Conservation (phyloP, 306 rosid species). For the Quercus ilex region DNA sequence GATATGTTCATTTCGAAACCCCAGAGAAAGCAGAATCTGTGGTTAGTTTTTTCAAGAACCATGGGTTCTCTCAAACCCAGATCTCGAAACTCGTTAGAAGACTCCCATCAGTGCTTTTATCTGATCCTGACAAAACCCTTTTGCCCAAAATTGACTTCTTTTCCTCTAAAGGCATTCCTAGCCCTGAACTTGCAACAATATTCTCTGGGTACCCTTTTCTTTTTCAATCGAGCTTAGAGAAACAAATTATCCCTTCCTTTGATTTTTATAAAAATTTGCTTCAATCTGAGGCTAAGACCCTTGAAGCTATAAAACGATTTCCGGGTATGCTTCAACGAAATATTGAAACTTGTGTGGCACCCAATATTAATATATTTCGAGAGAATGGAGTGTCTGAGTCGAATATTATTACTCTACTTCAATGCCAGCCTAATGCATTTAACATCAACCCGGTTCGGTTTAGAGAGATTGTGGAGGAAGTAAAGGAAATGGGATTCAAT, state of each 20-base stretch:
- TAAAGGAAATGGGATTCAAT: background rate
- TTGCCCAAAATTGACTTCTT: conserved; percentile 36
- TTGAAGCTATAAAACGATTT: background rate
- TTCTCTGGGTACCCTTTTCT: background rate
- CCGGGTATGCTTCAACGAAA: background rate
- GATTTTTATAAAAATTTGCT: background rate
- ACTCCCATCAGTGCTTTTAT: background rate
- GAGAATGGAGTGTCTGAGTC: conserved; percentile 19
- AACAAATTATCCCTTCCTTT: conserved; percentile 15
- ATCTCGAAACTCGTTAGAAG: background rate
- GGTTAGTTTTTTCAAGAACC: conserved; percentile 7
- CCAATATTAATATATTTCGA: background rate
- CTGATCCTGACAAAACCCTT: conserved; percentile 9
- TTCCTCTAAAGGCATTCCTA: conserved; percentile 32
- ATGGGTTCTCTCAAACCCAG: conserved; percentile 23
- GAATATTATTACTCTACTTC: background rate
- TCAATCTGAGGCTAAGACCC: background rate
- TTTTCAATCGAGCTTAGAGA: conserved; percentile 21
- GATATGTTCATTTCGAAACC: conserved; percentile 9
- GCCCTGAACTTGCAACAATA: conserved; percentile 16
- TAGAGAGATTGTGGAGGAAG: conserved; percentile 21
- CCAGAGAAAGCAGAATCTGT: conserved; percentile 28
- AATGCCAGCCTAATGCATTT: background rate
- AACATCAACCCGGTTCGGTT: background rate
- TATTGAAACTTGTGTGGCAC: background rate